A percentile compares a stretch with the other conserved stretches of the same genome.
Conservation (phyloP, 2,329 filamentous ascomycete species). For the Bimuria novae-zelandiae region DNA sequence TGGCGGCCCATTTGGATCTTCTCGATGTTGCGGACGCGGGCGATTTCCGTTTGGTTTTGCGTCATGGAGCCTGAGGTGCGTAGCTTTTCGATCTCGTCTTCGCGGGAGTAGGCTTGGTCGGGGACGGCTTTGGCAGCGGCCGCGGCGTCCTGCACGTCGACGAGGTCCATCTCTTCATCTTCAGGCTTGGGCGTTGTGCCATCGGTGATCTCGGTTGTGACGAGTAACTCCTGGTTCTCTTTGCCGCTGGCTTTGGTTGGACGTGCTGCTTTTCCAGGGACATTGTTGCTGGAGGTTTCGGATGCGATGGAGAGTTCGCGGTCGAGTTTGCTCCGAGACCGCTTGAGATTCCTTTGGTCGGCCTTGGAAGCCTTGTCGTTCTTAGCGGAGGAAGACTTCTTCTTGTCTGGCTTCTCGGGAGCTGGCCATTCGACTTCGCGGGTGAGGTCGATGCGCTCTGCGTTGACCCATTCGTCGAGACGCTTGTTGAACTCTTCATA, state of each 20-base stretch:
- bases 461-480: conserved; percentile 85
- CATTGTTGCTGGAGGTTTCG: conserved; percentile 57
- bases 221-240: conserved; percentile 59
- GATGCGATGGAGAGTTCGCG: conserved; percentile 62
- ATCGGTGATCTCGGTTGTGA: conserved; percentile 54
- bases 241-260: conserved; percentile 64
- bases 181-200: conserved; percentile 55
- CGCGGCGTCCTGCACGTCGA: conserved; percentile 58
- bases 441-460: conserved; percentile 79
- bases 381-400: conserved; percentile 60
- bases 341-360: conserved; percentile 53
- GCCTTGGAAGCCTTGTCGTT: conserved; percentile 49
- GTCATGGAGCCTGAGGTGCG: conserved; percentile 97
- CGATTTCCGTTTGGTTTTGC: conserved; percentile 95
- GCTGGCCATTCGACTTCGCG: conserved; percentile 96
- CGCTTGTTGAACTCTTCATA: conserved; percentile 98
- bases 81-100: conserved; percentile 95
- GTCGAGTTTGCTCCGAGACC: conserved; percentile 52
- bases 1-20: conserved; percentile 91
- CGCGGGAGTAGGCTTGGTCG: conserved; percentile 67
- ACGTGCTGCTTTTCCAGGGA: conserved; percentile 51
- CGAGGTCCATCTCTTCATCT: conserved; percentile 57
- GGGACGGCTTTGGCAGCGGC: conserved; percentile 58
- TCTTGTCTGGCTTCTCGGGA: conserved; percentile 86
- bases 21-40: conserved; percentile 91